These are phyloP conservation scores for Pulveroboletus sp. DNA, from an alignment of 768 basidiomycete genomes.

Conservation along the genomic window DNA sequence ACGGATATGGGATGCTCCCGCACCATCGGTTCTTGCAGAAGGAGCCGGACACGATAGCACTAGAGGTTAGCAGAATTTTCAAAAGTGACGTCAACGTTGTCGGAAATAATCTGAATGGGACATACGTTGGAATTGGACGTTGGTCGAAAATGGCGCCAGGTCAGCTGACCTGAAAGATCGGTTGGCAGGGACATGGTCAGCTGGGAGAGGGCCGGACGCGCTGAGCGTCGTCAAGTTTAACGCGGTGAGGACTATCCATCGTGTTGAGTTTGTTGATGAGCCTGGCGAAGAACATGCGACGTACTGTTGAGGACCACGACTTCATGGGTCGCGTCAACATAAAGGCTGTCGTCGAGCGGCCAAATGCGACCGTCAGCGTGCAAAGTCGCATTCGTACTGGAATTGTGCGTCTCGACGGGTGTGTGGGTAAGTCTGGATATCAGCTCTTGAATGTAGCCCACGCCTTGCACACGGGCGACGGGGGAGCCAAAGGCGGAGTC, in stretches of 20 bases:
- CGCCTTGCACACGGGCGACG: constrained; percentile 67
- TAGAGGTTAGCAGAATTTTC: constrained; percentile 27
- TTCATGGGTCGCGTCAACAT: constrained; percentile 89
- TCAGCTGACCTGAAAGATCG: constrained; percentile 71
- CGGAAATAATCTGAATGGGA: constrained; percentile 18
- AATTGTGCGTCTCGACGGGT: constrained; percentile 64
- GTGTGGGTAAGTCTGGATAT: constrained; percentile 78
- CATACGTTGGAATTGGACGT: constrained; percentile 82
- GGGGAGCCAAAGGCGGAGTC: constrained; percentile 80
- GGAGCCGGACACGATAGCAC: constrained; percentile 52
- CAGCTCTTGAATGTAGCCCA: constrained; percentile 81
- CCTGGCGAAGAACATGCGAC: constrained; percentile 14
- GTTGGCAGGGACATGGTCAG: constrained; percentile 62
- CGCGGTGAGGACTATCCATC: constrained; percentile 65
- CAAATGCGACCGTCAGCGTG: constrained; percentile 65
- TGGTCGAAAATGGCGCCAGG: constrained; percentile 84
- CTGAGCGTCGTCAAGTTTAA: constrained; percentile 79
- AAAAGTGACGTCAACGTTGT: background rate
- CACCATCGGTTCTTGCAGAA: constrained; percentile 17
- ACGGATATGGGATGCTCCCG: constrained; percentile 56
- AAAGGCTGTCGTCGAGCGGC: constrained; percentile 67
- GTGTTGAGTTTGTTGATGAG: background rate
- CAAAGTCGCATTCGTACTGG: constrained; percentile 81
- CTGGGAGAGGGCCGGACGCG: constrained; percentile 66
- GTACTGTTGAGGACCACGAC: constrained; percentile 83